A percentile compares a stretch with the other conserved stretches of the same genome.
Conservation (phyloP, 1,139 yeast genomes). For the Torulaspora pretoriensis region DNA sequence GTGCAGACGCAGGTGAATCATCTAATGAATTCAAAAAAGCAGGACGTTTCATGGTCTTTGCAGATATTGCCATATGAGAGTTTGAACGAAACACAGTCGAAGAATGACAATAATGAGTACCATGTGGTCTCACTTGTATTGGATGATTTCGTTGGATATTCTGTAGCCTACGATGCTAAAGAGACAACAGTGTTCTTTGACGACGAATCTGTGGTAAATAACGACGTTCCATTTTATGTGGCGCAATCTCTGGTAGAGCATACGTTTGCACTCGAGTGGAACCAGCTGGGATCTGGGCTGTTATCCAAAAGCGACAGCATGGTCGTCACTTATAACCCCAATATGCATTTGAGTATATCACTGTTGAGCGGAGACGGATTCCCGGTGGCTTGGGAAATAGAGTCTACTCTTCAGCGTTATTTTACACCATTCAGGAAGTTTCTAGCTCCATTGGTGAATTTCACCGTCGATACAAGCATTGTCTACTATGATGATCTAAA, state of each 20-base stretch:
- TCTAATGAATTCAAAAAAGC: slow-evolving; percentile 22
- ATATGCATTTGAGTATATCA: slow-evolving; percentile 65
- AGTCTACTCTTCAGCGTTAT: slow-evolving; percentile 40
- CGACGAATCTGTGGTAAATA: slow-evolving; percentile 47
- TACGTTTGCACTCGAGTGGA: slow-evolving; percentile 49
- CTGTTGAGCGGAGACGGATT: slow-evolving; percentile 52
- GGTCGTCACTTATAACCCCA: slow-evolving; percentile 56
- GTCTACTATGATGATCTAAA: slow-evolving; percentile 54
- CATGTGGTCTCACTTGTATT: slow-evolving; percentile 30
- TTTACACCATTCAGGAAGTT: slow-evolving; percentile 46
- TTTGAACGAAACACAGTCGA: slow-evolving; percentile 10
- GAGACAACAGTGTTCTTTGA: slow-evolving; percentile 48
- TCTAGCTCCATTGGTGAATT: slow-evolving; percentile 54
- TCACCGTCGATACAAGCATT: slow-evolving; percentile 75
- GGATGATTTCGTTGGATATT: slow-evolving; percentile 27
- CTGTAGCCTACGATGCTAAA: slow-evolving; percentile 35
- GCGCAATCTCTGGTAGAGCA: slow-evolving; percentile 56
- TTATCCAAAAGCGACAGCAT: slow-evolving; percentile 24
- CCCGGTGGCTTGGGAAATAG: slow-evolving; percentile 56
- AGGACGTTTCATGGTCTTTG: slow-evolving; percentile 32
- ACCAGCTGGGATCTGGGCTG: slow-evolving; percentile 14
- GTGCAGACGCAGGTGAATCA: slow-evolving; percentile 40
- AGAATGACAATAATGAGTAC: slow-evolving; percentile 18
- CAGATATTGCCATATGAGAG: slow-evolving; percentile 29
- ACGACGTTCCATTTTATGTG: slow-evolving; percentile 58